A percentile compares a stretch with the other conserved stretches of the same genome.
Evolutionary conservation across 140 eudicot genomes (phyloP).

Genomic region (Stevia rebaudiana): DNA sequence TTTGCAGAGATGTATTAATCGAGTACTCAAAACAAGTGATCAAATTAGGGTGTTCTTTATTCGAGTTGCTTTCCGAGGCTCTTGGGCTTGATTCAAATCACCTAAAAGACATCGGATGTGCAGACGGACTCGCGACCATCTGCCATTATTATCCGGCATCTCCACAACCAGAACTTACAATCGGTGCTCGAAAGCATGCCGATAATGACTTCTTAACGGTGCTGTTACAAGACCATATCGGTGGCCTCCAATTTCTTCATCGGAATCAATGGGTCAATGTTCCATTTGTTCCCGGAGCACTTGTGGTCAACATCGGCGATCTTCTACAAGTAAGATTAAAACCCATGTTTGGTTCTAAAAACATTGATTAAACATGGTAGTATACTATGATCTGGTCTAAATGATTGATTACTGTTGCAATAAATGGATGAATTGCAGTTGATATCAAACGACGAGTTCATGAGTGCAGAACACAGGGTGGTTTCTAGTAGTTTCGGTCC

Average conservation of each 20-base stretch:
- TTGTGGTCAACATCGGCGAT: constrained; percentile 34
- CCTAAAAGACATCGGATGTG: constrained; percentile 36
- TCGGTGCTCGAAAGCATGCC: constrained; percentile 34
- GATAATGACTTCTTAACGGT: constrained; percentile 35
- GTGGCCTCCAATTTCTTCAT: constrained; percentile 40
- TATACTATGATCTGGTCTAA: not conserved
- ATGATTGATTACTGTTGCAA: not conserved
- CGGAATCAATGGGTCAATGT: constrained; percentile 38
- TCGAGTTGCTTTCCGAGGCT: constrained; percentile 33
- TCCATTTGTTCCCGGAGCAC: constrained; percentile 37
- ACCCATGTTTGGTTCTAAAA: too few species aligned
- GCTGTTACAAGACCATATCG: constrained; percentile 36
- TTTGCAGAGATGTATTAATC: constrained; percentile 23
- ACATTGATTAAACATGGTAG: too few species aligned
- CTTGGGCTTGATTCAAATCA: constrained; percentile 25
- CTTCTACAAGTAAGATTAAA: constrained; percentile 31
- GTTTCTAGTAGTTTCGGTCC: constrained; percentile 35
- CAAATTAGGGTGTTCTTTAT: constrained; percentile 26
- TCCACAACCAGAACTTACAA: constrained; percentile 33
- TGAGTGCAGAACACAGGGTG: constrained; percentile 45
- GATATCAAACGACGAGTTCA: constrained; percentile 35
- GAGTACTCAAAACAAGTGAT: constrained; percentile 32
- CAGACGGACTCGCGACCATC: constrained; percentile 31
- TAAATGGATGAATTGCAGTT: constrained; percentile 24
- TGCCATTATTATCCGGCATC: constrained; percentile 38